Percentiles rank a stretch among this genome's conserved stretches.
Evolutionary conservation across 805 yeast genomes (phyloP).

Genomic region (Saccharomycopsis fibuligera): DNA sequence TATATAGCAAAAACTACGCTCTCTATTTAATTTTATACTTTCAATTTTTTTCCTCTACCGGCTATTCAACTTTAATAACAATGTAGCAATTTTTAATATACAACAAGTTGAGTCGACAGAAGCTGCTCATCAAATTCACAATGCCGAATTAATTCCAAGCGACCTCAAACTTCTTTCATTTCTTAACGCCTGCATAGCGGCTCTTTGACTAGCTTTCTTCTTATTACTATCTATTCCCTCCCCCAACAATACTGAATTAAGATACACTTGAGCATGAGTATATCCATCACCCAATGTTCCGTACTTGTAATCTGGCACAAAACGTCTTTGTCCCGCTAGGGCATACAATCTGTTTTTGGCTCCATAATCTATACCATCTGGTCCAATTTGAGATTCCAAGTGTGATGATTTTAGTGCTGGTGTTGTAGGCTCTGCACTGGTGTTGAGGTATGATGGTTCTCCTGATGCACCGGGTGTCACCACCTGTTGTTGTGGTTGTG

Average conservation of each 20-base stretch:
- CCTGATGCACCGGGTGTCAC: too few relatives aligned
- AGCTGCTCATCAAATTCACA: too few relatives aligned
- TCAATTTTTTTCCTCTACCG: too few relatives aligned
- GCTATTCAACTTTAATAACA: too few relatives aligned
- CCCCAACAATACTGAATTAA: conserved; percentile 1
- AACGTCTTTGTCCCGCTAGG: background rate
- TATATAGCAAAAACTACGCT: too few relatives aligned
- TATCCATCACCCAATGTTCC: background rate
- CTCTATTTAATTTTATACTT: too few relatives aligned
- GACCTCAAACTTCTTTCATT: background rate
- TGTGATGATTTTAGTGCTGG: background rate
- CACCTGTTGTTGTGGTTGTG: too few relatives aligned
- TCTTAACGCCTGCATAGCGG: conserved; percentile 10
- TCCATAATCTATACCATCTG: background rate
- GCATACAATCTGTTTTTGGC: conserved; percentile 8
- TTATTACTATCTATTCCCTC: conserved; percentile 7
- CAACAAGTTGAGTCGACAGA: too few relatives aligned
- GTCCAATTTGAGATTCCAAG: too few relatives aligned
- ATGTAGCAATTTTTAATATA: too few relatives aligned
- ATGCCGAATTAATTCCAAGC: too few relatives aligned
- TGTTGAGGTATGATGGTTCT: background rate
- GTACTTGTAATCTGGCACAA: conserved; percentile 3
- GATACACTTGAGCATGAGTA: background rate
- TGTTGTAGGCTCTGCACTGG: background rate
- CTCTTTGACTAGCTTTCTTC: conserved; percentile 12